Conservation (phyloP, 345 rosid species). For the Brassica cretica region DNA sequence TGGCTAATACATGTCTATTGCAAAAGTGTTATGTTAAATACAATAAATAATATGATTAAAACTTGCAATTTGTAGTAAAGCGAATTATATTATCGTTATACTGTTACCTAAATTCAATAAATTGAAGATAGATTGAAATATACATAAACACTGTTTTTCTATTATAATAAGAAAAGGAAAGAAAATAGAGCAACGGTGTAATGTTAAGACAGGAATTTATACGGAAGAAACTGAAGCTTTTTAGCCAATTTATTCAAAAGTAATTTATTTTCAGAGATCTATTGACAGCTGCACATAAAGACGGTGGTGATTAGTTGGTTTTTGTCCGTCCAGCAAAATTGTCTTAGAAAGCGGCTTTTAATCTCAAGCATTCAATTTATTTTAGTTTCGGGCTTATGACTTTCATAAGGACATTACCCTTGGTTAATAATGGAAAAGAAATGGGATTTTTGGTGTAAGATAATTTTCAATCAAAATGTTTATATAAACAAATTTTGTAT, state of each 20-base stretch:
- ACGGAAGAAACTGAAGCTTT: constrained; percentile 11
- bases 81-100: neutral
- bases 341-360: constrained; percentile 51
- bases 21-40: neutral
- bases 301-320: constrained; percentile 53
- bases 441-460: neutral
- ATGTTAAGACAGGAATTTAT: constrained; percentile 13
- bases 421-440: neutral
- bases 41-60: neutral
- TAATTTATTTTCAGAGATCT: constrained; percentile 33
- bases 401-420: neutral
- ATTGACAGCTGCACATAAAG: constrained; percentile 51
- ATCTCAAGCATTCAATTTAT: constrained; percentile 37
- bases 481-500: neutral
- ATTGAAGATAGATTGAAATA: neutral
- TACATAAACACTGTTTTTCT: neutral
- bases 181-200: neutral
- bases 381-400: neutral
- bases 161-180: neutral
- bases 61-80: neutral
- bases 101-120: neutral
- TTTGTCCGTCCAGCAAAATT: constrained; percentile 59
- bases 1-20: neutral
- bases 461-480: neutral
- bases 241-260: neutral